Base-by-base conservation (phyloP, 129 eudicot genomes). In the Flaveria sonorensis region DNA sequence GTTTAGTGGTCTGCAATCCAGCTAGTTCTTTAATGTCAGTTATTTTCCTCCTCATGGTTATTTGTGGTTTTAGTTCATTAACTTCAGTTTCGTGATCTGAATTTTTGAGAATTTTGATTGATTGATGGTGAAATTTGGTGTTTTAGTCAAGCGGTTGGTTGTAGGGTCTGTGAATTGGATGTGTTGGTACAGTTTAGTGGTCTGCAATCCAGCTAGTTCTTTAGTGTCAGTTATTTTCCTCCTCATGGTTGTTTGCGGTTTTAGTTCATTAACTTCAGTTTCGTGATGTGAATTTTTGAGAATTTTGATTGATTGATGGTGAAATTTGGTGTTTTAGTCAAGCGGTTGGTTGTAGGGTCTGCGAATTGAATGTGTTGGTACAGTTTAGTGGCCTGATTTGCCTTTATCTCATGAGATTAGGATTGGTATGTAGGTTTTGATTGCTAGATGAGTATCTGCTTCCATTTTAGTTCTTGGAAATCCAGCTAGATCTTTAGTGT, bases 81-180 rank as follows among this genome's bases (percentile, higher is more conserved):
- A 23, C 21, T 36, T 50, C 68, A 36, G 9, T 68, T 39, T 73
- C 55, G 26, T 50, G 23, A 30, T 83, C n/a, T n/a, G 10, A 23
- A 45, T 23, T 66, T 66, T 55, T 72, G 52, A 14, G 30, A 66
- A 71, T 82, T 18, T 57, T 0, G 71, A 52, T 43, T 42, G 78
- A 15, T 47, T 8, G 36, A 39, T 48, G 65, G 50, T 76, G 71
- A 50, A 7, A 43, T 76, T 42, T 2, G 53, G n/a, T 73, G 32
- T 23, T 72, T 72, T 24, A 46, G 24, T 71, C 30, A 15, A 75
- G 51, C 6, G 16, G 20, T 62, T 40, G 74, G 53, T 40, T 45
- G 55, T 67, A 68, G 55, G 81, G 23, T 52, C 2, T 66, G 55
- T 36, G 15, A 76, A 32, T 6, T 20, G 1, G 73, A 66, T 66